Evolutionary conservation across 2,329 filamentous ascomycete species (phyloP), one percentile per base, ranked within the genome.

Genomic region (Pseudomassariella vexata): DNA sequence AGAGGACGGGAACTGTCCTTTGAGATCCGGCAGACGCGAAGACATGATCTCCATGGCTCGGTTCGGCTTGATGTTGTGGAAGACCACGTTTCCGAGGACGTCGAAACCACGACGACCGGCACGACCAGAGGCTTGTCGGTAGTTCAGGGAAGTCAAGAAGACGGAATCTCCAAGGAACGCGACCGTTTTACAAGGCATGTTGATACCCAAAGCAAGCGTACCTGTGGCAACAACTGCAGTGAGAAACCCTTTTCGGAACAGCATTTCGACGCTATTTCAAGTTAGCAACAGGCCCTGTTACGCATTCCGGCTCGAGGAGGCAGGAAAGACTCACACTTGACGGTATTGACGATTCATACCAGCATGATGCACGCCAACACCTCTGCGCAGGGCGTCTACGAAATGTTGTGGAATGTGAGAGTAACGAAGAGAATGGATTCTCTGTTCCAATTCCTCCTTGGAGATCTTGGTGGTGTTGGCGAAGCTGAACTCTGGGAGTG

Each of bases 161-260:
- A 84, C 66, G 0, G 79, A 85, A 50, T 89, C 83, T 0, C 82
- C 82, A 11, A 68, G 70, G 52, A 90, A 90, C 2, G 87, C 75
- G 1, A 88, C 82, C 1, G 84, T 90, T 53, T 85, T 85, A 53
- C 83, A 89, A 8, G 85, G 85, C 80, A 86, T 85, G 46, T 86
- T 90, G 61, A 90, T 82, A 62, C 85, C 85, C 5, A 89, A 62
- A 2, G 81, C 80, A 15, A 88, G 66, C 0, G 83, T 88, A 1
- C 82, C 84, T 2, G 84, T 89, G 1, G 84, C 83, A 17, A 89
- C 68, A 18, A 89, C 76, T 1, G 82, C 77, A 6, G 73, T 70
- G 24, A 89, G 56, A 48, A 74, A 88, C 1, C 82, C 81, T 50
- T 74, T 81, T 7, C 85, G 72, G 58, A 87, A 88, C 6, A 87